phyloP scores from a whole-genome alignment of 1,139 yeast genomes.

The Debaryomycetaceae sp. region DNA sequence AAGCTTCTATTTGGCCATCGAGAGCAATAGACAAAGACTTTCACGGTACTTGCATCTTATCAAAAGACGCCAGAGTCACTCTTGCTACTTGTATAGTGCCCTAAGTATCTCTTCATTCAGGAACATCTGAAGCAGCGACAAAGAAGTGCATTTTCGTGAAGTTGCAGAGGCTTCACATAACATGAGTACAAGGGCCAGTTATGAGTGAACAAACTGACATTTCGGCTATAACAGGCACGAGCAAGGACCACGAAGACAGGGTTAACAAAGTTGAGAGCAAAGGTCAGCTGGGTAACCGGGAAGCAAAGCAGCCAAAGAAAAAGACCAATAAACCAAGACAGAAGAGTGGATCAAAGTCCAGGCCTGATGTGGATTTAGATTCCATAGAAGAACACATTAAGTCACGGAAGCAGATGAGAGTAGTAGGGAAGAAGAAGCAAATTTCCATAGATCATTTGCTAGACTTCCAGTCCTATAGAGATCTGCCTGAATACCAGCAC shows the following conservation, averaged over 20 bases:
- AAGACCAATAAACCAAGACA: neutral
- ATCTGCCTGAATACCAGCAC: conserved; percentile 45
- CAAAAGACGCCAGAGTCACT: neutral
- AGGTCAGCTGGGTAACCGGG: neutral
- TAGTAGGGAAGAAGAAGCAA: conserved; percentile 45
- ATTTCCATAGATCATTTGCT: conserved; percentile 62
- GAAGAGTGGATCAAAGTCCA: neutral
- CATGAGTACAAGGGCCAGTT: neutral
- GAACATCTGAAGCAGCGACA: no score
- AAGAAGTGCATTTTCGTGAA: neutral
- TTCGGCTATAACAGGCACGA: neutral
- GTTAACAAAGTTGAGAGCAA: neutral
- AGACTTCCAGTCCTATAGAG: conserved; percentile 53
- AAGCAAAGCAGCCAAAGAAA: neutral
- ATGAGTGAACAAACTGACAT: neutral
- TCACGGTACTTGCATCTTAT: neutral
- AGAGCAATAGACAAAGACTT: neutral
- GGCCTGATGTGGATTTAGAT: conserved; percentile 2
- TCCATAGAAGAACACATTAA: conserved; percentile 10
- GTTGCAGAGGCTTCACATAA: neutral
- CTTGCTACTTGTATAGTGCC: neutral
- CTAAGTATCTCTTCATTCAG: no score
- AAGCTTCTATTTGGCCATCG: neutral
- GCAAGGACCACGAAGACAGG: neutral
- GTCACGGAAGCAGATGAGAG: conserved; percentile 12